phyloP scores from a whole-genome alignment of 805 yeast genomes.

The Huiozyma naganishii region DNA sequence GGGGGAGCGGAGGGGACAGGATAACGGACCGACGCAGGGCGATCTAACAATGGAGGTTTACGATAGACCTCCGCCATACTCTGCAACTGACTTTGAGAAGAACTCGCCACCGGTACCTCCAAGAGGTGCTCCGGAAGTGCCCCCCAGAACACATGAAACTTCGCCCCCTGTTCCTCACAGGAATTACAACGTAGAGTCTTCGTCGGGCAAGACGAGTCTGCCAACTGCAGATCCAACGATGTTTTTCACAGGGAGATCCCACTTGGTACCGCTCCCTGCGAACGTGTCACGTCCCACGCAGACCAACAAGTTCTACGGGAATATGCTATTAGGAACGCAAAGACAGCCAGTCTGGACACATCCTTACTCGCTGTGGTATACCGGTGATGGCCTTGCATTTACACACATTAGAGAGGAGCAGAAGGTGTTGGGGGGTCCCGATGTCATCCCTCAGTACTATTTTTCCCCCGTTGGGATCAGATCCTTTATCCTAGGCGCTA shows the following conservation, averaged over 20 bases:
- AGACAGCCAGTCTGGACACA: slow-evolving; percentile 69
- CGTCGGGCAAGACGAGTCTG: no score
- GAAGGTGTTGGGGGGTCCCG: slow-evolving; percentile 63
- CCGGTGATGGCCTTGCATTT: slow-evolving; percentile 51
- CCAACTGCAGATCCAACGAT: no score
- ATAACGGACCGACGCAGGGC: no score
- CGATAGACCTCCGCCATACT: slow-evolving; percentile 10
- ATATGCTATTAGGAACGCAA: slow-evolving; percentile 56
- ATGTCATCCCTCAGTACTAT: slow-evolving; percentile 45
- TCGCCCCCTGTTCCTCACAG: no score
- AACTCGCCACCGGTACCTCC: not conserved
- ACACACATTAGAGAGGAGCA: slow-evolving; percentile 51
- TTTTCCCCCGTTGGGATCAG: slow-evolving; percentile 60
- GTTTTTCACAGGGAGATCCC: no score
- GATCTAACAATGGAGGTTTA: no score
- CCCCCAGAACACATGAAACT: slow-evolving; percentile 1
- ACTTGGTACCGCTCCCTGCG: no score
- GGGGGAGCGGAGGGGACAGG: no score
- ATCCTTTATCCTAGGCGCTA: slow-evolving; percentile 41
- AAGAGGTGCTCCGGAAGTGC: slow-evolving; percentile 6
- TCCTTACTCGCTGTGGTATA: slow-evolving; percentile 67
- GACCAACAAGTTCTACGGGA: slow-evolving; percentile 74
- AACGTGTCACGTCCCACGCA: slow-evolving; percentile 31
- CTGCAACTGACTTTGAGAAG: slow-evolving; percentile 4
- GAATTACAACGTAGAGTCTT: no score